Percentiles rank a stretch among this genome's conserved stretches.
These are phyloP conservation scores for Chytridium lagenaria DNA, from an alignment of 371 early-diverging fungal species.

Conservation along the genomic window DNA sequence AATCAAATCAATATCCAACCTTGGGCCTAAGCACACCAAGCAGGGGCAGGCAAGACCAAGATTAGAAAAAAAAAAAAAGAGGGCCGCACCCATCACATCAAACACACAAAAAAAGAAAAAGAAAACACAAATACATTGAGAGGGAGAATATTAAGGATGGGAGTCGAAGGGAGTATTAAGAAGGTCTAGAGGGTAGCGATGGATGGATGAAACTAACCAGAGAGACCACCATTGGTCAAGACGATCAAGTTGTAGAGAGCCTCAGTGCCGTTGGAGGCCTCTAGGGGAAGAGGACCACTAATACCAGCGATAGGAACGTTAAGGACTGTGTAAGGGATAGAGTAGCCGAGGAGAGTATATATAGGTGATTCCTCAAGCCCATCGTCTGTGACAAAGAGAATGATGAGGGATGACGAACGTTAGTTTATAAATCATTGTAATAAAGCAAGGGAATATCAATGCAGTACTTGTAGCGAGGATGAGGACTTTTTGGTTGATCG, in stretches of 20 bases:
- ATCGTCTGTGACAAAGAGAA: not conserved
- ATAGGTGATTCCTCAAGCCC: conserved; percentile 8
- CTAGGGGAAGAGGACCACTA: conserved; percentile 10
- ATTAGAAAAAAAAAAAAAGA: too few species aligned
- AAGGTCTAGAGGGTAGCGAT: not conserved
- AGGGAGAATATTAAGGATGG: not conserved
- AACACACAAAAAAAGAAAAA: not conserved
- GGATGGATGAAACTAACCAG: conserved; percentile 17
- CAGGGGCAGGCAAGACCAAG: too few species aligned
- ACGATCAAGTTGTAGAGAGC: conserved; percentile 25
- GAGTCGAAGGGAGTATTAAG: not conserved
- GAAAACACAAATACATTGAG: not conserved
- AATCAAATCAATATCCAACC: too few species aligned
- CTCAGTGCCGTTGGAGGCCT: not conserved
- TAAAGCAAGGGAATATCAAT: not conserved
- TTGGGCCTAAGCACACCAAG: too few species aligned
- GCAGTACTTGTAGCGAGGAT: not conserved
- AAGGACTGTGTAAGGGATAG: conserved; percentile 13
- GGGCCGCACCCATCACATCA: too few species aligned
- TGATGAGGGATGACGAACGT: too few species aligned
- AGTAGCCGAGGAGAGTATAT: conserved; percentile 6
- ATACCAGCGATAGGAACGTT: not conserved
- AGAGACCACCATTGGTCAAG: conserved; percentile 16
- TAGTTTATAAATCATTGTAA: not conserved
- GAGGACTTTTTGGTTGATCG: conserved; percentile 10